Evolutionary conservation across 1,284 basidiomycete genomes (phyloP).

Genomic region (Cryptococcus depauperatus): DNA sequence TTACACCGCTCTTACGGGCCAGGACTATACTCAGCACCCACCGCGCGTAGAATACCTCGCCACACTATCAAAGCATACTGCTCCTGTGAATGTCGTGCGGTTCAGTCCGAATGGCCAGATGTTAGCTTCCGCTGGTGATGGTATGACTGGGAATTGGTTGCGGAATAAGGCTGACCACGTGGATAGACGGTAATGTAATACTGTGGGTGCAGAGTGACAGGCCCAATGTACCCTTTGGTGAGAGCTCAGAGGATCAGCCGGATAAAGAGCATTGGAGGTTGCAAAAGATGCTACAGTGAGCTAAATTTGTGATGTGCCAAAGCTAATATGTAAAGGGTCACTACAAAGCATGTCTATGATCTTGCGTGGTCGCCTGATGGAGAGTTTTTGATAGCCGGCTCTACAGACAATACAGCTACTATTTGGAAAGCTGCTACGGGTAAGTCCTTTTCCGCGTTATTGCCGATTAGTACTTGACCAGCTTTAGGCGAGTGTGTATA

Average conservation of each 20-base stretch:
- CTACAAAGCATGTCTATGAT: conserved; percentile 92
- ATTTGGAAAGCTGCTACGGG: conserved; percentile 42
- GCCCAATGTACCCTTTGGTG: conserved; percentile 68
- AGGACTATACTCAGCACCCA: conserved; percentile 51
- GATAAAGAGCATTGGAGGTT: conserved; percentile 96
- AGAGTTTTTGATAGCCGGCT: conserved; percentile 86
- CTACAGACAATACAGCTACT: conserved; percentile 85
- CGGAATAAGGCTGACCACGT: conserved; percentile 3
- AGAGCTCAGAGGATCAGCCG: conserved; percentile 65
- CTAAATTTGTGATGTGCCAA: not conserved
- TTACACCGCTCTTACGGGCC: conserved; percentile 53
- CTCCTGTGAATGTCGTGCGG: conserved; percentile 90
- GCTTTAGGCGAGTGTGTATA: conserved; percentile 39
- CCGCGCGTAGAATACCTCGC: conserved; percentile 95
- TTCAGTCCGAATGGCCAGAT: conserved; percentile 93
- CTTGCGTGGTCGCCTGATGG: conserved; percentile 94
- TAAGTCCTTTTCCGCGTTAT: conserved; percentile 10
- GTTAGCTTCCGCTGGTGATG: conserved; percentile 89
- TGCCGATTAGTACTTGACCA: not conserved
- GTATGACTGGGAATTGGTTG: conserved; percentile 49
- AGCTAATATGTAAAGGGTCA: conserved; percentile 40
- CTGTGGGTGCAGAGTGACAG: conserved; percentile 81
- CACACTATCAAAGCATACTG: conserved; percentile 85
- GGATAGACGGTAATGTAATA: conserved; percentile 86
- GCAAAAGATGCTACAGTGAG: conserved; percentile 74